These are phyloP conservation scores for Sphagnum fallax DNA, from an alignment of 228 moss, liverwort and hornwort species.

Conservation along the genomic window DNA sequence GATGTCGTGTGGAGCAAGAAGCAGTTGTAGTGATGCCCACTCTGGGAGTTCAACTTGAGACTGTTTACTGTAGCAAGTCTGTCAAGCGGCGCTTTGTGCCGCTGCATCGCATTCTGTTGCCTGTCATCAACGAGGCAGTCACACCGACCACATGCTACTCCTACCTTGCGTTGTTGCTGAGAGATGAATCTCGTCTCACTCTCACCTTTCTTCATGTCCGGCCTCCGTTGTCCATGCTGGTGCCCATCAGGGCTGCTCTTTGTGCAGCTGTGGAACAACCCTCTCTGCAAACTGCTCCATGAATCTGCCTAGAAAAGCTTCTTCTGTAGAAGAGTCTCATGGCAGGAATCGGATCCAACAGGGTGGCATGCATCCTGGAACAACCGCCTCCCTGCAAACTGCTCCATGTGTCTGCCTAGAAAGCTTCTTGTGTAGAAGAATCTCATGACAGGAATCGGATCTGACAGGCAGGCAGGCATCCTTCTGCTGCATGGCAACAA, in stretches of 20 bases:
- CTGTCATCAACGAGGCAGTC: constrained; percentile 84
- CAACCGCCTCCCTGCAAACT: too few species aligned
- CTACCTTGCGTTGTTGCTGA: constrained; percentile 70
- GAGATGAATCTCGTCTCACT: constrained; percentile 59
- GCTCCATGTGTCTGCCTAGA: too few species aligned
- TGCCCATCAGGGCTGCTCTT: constrained; percentile 74
- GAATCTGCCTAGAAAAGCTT: not conserved
- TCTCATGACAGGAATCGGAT: too few species aligned
- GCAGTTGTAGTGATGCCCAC: constrained; percentile 81
- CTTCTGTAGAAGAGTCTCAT: too few species aligned
- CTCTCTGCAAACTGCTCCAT: constrained; percentile 18
- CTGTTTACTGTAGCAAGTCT: constrained; percentile 58
- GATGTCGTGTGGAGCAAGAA: constrained; percentile 63
- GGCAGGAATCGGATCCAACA: too few species aligned
- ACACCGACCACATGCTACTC: constrained; percentile 79
- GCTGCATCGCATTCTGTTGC: constrained; percentile 63
- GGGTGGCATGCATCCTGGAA: too few species aligned
- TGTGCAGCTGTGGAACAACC: constrained; percentile 40
- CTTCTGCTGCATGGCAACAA: too few species aligned
- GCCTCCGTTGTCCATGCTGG: constrained; percentile 71
- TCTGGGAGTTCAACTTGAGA: constrained; percentile 81
- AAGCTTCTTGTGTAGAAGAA: too few species aligned
- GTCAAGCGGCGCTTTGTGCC: constrained; percentile 77
- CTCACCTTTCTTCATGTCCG: constrained; percentile 62
- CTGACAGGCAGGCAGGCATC: too few species aligned